Evolutionary conservation across 2,329 filamentous ascomycete species (phyloP).

Genomic region (Hymenoscyphus repandus): DNA sequence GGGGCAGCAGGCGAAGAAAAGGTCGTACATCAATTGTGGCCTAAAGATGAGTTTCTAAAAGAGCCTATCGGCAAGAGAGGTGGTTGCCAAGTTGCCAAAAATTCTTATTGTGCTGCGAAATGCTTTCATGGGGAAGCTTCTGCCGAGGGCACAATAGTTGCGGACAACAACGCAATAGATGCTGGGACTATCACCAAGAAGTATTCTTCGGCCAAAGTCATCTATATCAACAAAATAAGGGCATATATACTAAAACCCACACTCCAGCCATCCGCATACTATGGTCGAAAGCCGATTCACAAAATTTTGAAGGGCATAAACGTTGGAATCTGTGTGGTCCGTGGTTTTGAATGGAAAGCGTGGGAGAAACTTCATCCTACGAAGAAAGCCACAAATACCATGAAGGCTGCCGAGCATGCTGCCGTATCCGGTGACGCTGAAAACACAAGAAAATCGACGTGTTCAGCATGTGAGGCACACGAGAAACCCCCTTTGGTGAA

Average conservation of each 20-base stretch:
- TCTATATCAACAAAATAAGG: slow-evolving; percentile 72
- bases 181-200: slow-evolving; percentile 38
- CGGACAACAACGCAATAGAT: slow-evolving; percentile 16
- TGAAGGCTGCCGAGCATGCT: slow-evolving; percentile 27
- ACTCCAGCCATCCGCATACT: slow-evolving; percentile 78
- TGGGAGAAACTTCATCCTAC: slow-evolving; percentile 67
- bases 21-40: slow-evolving; percentile 75
- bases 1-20: slow-evolving; percentile 89
- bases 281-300: slow-evolving; percentile 72
- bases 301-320: slow-evolving; percentile 75
- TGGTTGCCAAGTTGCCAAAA: slow-evolving; percentile 30
- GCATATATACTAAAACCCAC: slow-evolving; percentile 86
- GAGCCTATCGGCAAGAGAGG: slow-evolving; percentile 27
- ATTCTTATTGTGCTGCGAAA: slow-evolving; percentile 54
- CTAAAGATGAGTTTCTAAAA: slow-evolving; percentile 44
- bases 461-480: slow-evolving; percentile 58
- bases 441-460: slow-evolving; percentile 28
- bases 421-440: slow-evolving; percentile 15
- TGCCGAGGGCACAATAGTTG: slow-evolving; percentile 43
- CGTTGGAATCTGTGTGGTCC: slow-evolving; percentile 80
- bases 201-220: slow-evolving; percentile 73
- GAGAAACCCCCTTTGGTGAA: slow-evolving; percentile 66
- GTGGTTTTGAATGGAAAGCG: slow-evolving; percentile 73
- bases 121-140: slow-evolving; percentile 57
- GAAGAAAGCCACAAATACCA: slow-evolving; percentile 27